These are phyloP conservation scores for Tetradesmus lagerheimii DNA, from an alignment of 139 green algal genomes.

Conservation along the genomic window DNA sequence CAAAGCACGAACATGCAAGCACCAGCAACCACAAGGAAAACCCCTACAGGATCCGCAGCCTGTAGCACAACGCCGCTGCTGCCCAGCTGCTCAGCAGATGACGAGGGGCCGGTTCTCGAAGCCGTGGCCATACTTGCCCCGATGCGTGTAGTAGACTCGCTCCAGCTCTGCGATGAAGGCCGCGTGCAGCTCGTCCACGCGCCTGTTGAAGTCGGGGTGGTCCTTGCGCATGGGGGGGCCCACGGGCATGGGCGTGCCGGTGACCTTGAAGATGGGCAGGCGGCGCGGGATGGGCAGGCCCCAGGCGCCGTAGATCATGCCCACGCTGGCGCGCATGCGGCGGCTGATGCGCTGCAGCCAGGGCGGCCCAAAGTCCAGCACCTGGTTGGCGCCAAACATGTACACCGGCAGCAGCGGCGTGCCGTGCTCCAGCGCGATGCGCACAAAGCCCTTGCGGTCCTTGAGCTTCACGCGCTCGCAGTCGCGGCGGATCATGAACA, in stretches of 20 bases:
- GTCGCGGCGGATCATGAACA: slow-evolving; percentile 46
- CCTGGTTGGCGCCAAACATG: slow-evolving; percentile 47
- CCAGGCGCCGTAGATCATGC: slow-evolving; percentile 50
- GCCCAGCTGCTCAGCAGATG: slow-evolving; percentile 31
- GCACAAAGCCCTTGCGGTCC: slow-evolving; percentile 50
- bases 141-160: slow-evolving; percentile 41
- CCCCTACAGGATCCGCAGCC: too few relatives aligned
- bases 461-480: slow-evolving; percentile 50
- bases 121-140: slow-evolving; percentile 35
- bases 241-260: slow-evolving; percentile 26
- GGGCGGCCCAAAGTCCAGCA: slow-evolving; percentile 49
- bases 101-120: slow-evolving; percentile 46
- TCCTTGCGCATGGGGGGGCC: slow-evolving; percentile 23
- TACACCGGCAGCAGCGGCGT: slow-evolving; percentile 45
- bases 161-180: slow-evolving; percentile 8
- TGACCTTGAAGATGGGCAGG: slow-evolving; percentile 44
- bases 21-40: too few relatives aligned
- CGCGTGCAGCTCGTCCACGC: slow-evolving; percentile 49
- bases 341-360: slow-evolving; percentile 44
- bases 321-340: slow-evolving; percentile 31
- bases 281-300: slow-evolving; percentile 50
- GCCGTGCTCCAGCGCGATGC: slow-evolving; percentile 50
- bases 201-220: slow-evolving; percentile 43
- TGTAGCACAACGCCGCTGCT: neutral
- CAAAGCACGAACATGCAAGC: too few relatives aligned